Evolutionary conservation across 108 stramenopile genomes (phyloP), one percentile per base, ranked within the genome.

Genomic region (Skeletonema potamos): DNA sequence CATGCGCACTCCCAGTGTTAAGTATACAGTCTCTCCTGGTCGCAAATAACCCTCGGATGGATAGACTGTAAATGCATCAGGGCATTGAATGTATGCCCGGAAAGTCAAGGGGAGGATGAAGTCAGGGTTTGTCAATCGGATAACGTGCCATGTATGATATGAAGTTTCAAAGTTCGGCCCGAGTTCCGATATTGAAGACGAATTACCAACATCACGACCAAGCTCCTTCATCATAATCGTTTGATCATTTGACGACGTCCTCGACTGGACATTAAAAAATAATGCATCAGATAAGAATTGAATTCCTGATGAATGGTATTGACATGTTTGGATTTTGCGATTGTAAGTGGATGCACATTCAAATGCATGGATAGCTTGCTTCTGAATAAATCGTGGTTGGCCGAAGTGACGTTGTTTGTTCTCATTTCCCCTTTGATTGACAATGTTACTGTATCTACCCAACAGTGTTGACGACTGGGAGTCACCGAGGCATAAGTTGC

Each of bases 231-330:
- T 44, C 26, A 78, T 58, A 18, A 30, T 54, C 12, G 18, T 46
- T 54, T 32, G 57, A 28, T 55, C 15, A 34, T 2, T 22, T 33
- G 33, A 29, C 0, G 62, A 18, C 29, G 56, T 76, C 44, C 57
- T n/a, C 67, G 73, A 44, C 66, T 68, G 51, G 27, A 91, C 82
- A 62, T 91, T 83, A 63, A 91, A 91, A 69, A 91, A 91, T 26
- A 91, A 60, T 13, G 86, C 76, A 77, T 91, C 89, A 0, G 79
- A 74, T n/a, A 61, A 83, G 58, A 81, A 88, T 30, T 65, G 51
- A 22, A 86, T 48, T 0, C 84, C 75, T 3, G 82, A 64, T 17
- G 74, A 65, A 6, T 64, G 12, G 60, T 83, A 91, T 61, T 91
- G 89, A 20, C 44, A 18, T 3, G 84, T 60, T 33, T 71, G 37